Evolutionary conservation across 805 yeast species (phyloP), one percentile per base, ranked within the genome.

Genomic region (Ogataea zsoltii): DNA sequence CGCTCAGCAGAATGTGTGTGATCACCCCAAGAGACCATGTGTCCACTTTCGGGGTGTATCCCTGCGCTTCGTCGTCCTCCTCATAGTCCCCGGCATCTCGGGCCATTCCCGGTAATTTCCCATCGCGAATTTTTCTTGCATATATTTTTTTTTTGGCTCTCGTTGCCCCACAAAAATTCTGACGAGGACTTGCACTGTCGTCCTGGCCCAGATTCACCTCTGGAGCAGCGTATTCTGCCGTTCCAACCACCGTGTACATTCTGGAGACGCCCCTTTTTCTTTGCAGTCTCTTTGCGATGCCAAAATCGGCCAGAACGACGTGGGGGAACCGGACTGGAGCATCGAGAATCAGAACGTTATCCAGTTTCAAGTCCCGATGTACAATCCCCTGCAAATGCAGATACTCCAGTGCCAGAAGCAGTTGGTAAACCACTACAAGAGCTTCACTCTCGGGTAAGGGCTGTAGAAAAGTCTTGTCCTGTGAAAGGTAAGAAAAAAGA

Each of bases 401-500:
- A 60, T 80, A 82, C 23, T 65, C 56, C 11, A 85, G 60, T 0
- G 87, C 89, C 39, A 67, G 65, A 23, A 81, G 60, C 2, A 84
- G 66, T 57, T 85, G 91, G 50, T 62, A 82, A 0, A 75, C 66
- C 4, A 82, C 73, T 1, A 81, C 54, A 10, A 82, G 54, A 1
- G 78, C 62, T 53, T 83, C 85, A 31, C 75, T 70, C 54, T 83
- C 88, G 1, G 79, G 65, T 1, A 82, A 51, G 0, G 80, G 58
- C 12, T 50, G 50, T 1, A 65, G 51, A 15, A 76, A 56, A 13
- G 63, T 55, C 18, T 66, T 67, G 62, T 89, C 85, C 53, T 81
- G 83, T 45, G 89, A 78, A 48, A 92, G 88, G 63, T 90, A 88
- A 57, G 90, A 96, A 61, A 92, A 92, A 48, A 92, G 77, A 64